Conservation (phyloP, 2,329 filamentous ascomycete species). For the Sclerotinia nivalis region DNA sequence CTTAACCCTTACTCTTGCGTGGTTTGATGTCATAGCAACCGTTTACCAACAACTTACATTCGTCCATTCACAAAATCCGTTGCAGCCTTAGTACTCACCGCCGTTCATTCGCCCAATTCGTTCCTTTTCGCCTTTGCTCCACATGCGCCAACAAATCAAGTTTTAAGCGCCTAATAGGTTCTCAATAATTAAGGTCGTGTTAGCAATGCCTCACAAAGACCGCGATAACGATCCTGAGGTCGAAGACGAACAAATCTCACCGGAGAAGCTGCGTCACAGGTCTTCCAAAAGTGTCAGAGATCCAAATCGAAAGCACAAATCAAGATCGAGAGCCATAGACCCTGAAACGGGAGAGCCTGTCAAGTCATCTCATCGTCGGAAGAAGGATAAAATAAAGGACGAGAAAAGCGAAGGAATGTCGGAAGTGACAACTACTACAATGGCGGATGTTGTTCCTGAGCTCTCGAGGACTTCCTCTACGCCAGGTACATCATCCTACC, state of each 20-base stretch:
- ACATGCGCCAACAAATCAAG: slow-evolving; percentile 26
- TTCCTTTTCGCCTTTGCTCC: slow-evolving; percentile 16
- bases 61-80: not conserved
- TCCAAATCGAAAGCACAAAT: slow-evolving; percentile 40
- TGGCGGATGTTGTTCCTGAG: slow-evolving; percentile 54
- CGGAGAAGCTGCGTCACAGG: slow-evolving; percentile 36
- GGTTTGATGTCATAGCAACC: slow-evolving; percentile 18
- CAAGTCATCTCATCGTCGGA: slow-evolving; percentile 37
- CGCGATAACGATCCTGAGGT: slow-evolving; percentile 35
- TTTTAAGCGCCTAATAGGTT: slow-evolving; percentile 23
- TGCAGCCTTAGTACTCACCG: slow-evolving; percentile 23
- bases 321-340: slow-evolving; percentile 38
- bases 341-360: slow-evolving; percentile 40
- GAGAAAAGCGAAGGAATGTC: slow-evolving; percentile 27
- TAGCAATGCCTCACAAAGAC: slow-evolving; percentile 27
- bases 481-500: slow-evolving; percentile 54
- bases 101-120: slow-evolving; percentile 21
- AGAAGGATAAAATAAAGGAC: slow-evolving; percentile 36
- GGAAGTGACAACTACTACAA: slow-evolving; percentile 37
- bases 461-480: slow-evolving; percentile 43
- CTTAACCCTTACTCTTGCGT: slow-evolving; percentile 11
- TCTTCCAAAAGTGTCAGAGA: slow-evolving; percentile 39
- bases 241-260: slow-evolving; percentile 34
- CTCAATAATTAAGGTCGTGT: slow-evolving; percentile 11
- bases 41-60: not conserved